Conservation (phyloP, 1,284 basidiomycete species). For the Limonomyces culmigenus region DNA sequence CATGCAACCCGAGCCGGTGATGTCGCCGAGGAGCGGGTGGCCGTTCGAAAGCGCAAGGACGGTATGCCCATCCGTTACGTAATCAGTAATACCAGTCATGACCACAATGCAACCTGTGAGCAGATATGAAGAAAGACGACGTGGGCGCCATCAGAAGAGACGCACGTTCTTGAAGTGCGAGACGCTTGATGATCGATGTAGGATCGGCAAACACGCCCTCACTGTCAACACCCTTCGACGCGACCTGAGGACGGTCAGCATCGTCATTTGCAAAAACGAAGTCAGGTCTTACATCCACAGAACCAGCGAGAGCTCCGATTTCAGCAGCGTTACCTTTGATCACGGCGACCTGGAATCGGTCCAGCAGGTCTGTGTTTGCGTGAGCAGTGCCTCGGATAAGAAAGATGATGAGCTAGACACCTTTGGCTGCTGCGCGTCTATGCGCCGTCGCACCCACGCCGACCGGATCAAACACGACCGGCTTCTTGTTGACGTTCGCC, state of each 20-base stretch:
- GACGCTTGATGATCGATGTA: conserved; percentile 41
- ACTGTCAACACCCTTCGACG: conserved; percentile 81
- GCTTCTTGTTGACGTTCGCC: conserved; percentile 63
- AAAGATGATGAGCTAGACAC: too few species aligned
- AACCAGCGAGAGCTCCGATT: conserved; percentile 63
- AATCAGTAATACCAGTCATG: conserved; percentile 74
- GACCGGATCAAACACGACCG: conserved; percentile 87
- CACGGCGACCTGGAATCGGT: conserved; percentile 75
- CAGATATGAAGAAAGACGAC: too few species aligned
- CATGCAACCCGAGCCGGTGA: conserved; percentile 88
- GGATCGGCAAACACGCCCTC: conserved; percentile 68
- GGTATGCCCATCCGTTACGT: conserved; percentile 67
- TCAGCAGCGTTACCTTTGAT: conserved; percentile 96
- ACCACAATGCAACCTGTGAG: conserved; percentile 63
- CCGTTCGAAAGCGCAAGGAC: conserved; percentile 68
- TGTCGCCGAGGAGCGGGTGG: conserved; percentile 53
- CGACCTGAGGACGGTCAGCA: too few species aligned
- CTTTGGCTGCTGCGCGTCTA: conserved; percentile 40
- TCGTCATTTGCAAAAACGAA: conserved; percentile 15
- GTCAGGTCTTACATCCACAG: too few species aligned
- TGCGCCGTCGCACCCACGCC: conserved; percentile 77
- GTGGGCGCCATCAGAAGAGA: not conserved
- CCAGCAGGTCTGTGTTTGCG: conserved; percentile 64
- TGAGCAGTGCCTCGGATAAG: too few species aligned
- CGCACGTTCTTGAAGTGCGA: conserved; percentile 65